phyloP scores from a whole-genome alignment of 2,329 filamentous ascomycete genomes.

The Arthrocladium fulminans region DNA sequence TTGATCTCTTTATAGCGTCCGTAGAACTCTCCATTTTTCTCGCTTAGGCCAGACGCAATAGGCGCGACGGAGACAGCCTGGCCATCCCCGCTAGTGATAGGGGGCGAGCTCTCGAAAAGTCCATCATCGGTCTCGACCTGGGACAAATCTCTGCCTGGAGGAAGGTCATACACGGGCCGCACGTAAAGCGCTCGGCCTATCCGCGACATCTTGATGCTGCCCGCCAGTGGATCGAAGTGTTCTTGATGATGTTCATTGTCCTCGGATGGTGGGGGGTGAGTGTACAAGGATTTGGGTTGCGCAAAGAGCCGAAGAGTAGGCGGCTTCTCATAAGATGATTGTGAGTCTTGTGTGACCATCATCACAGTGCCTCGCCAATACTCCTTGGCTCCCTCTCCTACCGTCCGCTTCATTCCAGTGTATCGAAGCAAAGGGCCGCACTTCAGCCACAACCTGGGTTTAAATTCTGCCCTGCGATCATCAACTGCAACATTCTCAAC shows the following conservation, averaged over 20 bases:
- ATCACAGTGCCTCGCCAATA: conserved; percentile 90
- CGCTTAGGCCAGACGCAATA: conserved; percentile 39
- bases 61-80: conserved; percentile 33
- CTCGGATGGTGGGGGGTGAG: conserved; percentile 64
- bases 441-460: conserved; percentile 73
- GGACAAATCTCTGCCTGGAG: conserved; percentile 70
- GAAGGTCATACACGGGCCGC: conserved; percentile 75
- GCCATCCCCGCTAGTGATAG: conserved; percentile 29
- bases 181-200: conserved; percentile 82
- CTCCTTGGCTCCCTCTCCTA: conserved; percentile 39
- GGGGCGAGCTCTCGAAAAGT: conserved; percentile 60
- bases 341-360: conserved; percentile 82
- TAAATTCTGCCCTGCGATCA: conserved; percentile 46
- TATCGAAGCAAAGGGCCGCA: conserved; percentile 88
- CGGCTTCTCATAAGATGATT: conserved; percentile 69
- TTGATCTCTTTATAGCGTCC: conserved; percentile 75
- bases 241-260: conserved; percentile 59
- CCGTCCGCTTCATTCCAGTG: conserved; percentile 63
- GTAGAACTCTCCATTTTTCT: conserved; percentile 65
- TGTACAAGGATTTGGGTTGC: conserved; percentile 73
- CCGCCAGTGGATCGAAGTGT: conserved; percentile 82
- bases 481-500: conserved; percentile 24
- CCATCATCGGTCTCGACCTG: conserved; percentile 70
- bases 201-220: conserved; percentile 74
- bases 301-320: conserved; percentile 78